phyloP scores from a whole-genome alignment of 1,284 basidiomycete genomes.

The Binderoboletus segoi region DNA sequence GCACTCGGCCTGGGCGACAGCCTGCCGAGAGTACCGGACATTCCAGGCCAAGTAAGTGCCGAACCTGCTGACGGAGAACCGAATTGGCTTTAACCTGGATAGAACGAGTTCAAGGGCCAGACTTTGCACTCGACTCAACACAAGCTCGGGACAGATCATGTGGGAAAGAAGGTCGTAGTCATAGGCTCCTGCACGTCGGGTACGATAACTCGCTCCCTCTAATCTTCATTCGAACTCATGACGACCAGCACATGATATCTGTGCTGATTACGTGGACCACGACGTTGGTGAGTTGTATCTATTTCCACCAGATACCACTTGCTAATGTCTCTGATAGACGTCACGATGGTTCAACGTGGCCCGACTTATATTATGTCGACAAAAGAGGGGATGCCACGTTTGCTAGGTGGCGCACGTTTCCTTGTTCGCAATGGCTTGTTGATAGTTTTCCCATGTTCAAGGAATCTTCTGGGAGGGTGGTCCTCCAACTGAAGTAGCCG shows the following conservation, averaged over 20 bases:
- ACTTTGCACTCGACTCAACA: constrained; percentile 59
- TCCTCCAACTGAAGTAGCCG: constrained; percentile 43
- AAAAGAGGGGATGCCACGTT: constrained; percentile 46
- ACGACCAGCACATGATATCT: constrained; percentile 33
- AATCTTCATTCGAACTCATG: neutral
- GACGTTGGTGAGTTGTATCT: constrained; percentile 24
- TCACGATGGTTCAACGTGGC: constrained; percentile 65
- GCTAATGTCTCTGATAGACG: constrained; percentile 38
- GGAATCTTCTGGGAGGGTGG: constrained; percentile 46
- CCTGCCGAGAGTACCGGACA: constrained; percentile 37
- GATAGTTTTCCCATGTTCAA: constrained; percentile 12
- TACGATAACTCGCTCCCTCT: constrained; percentile 19
- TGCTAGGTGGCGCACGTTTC: constrained; percentile 36
- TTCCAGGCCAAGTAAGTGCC: constrained; percentile 35
- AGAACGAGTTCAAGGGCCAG: constrained; percentile 57
- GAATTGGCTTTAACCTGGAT: neutral
- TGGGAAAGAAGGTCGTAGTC: constrained; percentile 61
- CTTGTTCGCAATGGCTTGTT: neutral
- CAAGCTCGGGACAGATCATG: constrained; percentile 49
- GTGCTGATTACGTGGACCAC: constrained; percentile 33
- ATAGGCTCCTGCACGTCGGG: constrained; percentile 65
- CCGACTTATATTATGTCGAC: constrained; percentile 62
- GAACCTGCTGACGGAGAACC: constrained; percentile 15
- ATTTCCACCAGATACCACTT: neutral
- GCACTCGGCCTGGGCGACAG: constrained; percentile 48